Evolutionary conservation across 768 basidiomycete species (phyloP), one percentile per base, ranked within the genome.

Genomic region (Cystofilobasidium bisporidii): DNA sequence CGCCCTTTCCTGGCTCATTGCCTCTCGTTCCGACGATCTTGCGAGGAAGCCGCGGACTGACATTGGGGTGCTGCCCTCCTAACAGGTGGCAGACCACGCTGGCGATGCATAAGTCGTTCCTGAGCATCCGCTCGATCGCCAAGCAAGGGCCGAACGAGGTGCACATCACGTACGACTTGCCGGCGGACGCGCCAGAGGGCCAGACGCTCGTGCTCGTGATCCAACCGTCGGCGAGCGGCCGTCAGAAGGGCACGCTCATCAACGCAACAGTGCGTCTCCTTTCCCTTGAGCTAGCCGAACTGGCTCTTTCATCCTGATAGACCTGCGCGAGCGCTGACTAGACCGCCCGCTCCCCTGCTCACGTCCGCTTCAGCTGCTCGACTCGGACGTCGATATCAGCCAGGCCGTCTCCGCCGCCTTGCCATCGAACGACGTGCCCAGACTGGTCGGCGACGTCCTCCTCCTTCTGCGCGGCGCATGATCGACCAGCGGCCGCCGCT

Each of bases 141-240:
- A 78, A 82, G 1, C 81, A 81, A 32, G 85, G 88, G 1, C 87
- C 89, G 67, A 89, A 90, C 76, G 88, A 90, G 74, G 79, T 91
- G 32, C 82, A 83, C 33, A 79, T 92, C 53, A 83, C 82, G 12
- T 92, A 91, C 75, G 76, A 73, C 56, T 73, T 69, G 14, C 72
- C 72, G 20, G 0, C 32, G 9, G n/a, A 1, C n/a, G 20, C 53
- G 32, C 30, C 26, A 5, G 36, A 63, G 33, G 30, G 28, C 43
- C 33, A 57, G 18, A 58, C 61, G 30, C 40, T 68, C 12, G 55
- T 68, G 2, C 55, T 68, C 24, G 48, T 43, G 11, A 47, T 63
- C 41, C 60, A 61, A 33, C 50, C 61, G 17, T 47, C 47, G 24
- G 22, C 11, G 18, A 30, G 2, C 10, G 32, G n/a, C 10, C 22